Evolutionary conservation across 2,329 filamentous ascomycete genomes (phyloP).

Genomic region (Bipolaris zeicola): DNA sequence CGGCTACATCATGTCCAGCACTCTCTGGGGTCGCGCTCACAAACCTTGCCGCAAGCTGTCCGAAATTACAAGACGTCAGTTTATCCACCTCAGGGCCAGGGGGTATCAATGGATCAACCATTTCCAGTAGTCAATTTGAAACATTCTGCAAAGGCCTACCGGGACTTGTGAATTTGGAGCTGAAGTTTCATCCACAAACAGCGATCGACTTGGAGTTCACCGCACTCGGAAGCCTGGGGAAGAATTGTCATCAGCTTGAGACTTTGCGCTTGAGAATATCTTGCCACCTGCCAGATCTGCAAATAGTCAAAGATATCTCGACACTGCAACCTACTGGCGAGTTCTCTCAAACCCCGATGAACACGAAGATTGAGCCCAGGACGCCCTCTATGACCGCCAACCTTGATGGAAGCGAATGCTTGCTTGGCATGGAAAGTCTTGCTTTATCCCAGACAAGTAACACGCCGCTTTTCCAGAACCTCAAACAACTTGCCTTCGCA

Average conservation of each 20-base stretch:
- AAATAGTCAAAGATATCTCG: not conserved
- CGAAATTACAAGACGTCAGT: slow-evolving; percentile 32
- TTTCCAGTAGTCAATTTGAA: slow-evolving; percentile 35
- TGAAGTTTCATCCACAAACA: slow-evolving; percentile 39
- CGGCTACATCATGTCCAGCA: slow-evolving; percentile 21
- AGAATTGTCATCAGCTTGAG: slow-evolving; percentile 33
- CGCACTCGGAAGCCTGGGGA: slow-evolving; percentile 35
- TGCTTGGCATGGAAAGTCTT: not conserved
- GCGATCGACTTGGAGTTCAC: slow-evolving; percentile 28
- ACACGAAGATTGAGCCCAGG: not conserved
- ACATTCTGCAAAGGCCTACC: slow-evolving; percentile 33
- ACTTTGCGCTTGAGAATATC: slow-evolving; percentile 36
- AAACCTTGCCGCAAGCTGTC: slow-evolving; percentile 29
- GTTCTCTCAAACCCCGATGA: not conserved
- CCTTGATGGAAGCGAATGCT: not conserved
- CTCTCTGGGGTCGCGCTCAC: slow-evolving; percentile 30
- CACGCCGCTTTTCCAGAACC: slow-evolving; percentile 29
- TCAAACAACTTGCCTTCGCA: slow-evolving; percentile 37
- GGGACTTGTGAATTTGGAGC: slow-evolving; percentile 25
- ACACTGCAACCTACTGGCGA: not conserved
- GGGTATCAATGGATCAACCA: slow-evolving; percentile 36
- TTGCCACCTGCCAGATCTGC: slow-evolving; percentile 26
- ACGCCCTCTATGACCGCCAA: slow-evolving; percentile 11
- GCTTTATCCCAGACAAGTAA: not conserved
- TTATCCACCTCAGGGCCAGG: slow-evolving; percentile 34